These are phyloP conservation scores for Astrothelium subdiscretum DNA, from an alignment of 495 filamentous ascomycete genomes.

Conservation along the genomic window DNA sequence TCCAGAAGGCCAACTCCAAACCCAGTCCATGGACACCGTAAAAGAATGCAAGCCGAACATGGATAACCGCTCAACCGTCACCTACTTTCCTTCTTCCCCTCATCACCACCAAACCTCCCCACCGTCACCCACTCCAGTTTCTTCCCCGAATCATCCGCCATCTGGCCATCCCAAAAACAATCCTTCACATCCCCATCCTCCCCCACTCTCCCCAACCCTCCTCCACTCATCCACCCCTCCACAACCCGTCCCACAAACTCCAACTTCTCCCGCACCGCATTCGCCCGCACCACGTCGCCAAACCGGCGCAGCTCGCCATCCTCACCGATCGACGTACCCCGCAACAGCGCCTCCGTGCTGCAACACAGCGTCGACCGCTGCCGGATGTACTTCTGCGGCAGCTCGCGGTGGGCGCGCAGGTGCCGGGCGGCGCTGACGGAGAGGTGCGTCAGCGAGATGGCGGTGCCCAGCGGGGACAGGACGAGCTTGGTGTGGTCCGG, in stretches of 20 bases:
- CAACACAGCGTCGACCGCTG: slow-evolving; percentile 47
- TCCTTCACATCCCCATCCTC: slow-evolving; percentile 37
- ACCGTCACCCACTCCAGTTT: slow-evolving; percentile 81
- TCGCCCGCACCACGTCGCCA: slow-evolving; percentile 55
- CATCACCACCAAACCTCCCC: slow-evolving; percentile 62
- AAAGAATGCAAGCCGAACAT: not conserved
- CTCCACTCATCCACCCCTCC: slow-evolving; percentile 59
- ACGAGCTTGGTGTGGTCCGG: slow-evolving; percentile 94
- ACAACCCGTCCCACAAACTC: slow-evolving; percentile 60
- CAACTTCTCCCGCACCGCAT: slow-evolving; percentile 69
- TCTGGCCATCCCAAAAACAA: slow-evolving; percentile 55
- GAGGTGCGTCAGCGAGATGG: slow-evolving; percentile 78
- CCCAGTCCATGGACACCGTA: not conserved
- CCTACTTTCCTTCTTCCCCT: slow-evolving; percentile 28
- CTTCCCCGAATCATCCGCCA: slow-evolving; percentile 50
- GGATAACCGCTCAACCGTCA: not conserved
- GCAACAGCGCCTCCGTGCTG: slow-evolving; percentile 41
- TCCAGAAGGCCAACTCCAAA: not conserved
- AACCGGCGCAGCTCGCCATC: slow-evolving; percentile 42
- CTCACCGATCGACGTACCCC: slow-evolving; percentile 27
- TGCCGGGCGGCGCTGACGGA: slow-evolving; percentile 54
- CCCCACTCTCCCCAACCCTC: slow-evolving; percentile 51
- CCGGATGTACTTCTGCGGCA: slow-evolving; percentile 55
- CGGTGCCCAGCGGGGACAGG: slow-evolving; percentile 59
- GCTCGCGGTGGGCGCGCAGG: slow-evolving; percentile 48